These are phyloP conservation scores for Yamadazyma membranifaciens DNA, from an alignment of 1,139 yeast species.

Conservation along the genomic window DNA sequence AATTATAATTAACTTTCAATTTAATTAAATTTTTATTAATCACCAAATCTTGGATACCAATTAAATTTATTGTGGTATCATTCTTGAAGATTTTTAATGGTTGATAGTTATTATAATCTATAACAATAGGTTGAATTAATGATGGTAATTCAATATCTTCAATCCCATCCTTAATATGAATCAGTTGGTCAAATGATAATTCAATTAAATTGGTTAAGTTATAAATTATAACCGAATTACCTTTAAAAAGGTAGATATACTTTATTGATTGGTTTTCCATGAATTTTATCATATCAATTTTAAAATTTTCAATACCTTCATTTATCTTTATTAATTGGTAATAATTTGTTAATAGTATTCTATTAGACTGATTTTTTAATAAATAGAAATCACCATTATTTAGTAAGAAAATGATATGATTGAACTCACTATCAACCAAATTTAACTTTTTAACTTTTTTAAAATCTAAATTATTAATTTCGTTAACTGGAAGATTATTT, in stretches of 20 bases:
- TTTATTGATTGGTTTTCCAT: conserved; percentile 14
- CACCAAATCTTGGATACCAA: conserved; percentile 33
- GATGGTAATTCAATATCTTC: conserved; percentile 20
- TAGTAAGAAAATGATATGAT: conserved; percentile 33
- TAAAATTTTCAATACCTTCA: conserved; percentile 32
- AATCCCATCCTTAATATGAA: conserved; percentile 20
- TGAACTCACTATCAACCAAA: conserved; percentile 26
- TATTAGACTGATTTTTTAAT: conserved; percentile 31
- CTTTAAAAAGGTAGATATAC: conserved; percentile 29
- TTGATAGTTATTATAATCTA: conserved; percentile 24
- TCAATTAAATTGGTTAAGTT: conserved; percentile 31
- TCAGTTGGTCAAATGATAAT: conserved; percentile 20
- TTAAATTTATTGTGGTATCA: conserved; percentile 22
- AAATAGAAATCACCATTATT: conserved; percentile 39
- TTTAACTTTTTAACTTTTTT: conserved; percentile 24
- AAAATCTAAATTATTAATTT: conserved; percentile 23
- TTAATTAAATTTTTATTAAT: conserved; percentile 22
- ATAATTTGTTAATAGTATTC: conserved; percentile 24
- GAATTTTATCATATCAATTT: conserved; percentile 24
- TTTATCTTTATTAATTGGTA: conserved; percentile 37
- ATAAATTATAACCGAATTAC: conserved; percentile 29
- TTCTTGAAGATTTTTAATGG: conserved; percentile 26
- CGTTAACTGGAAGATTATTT: conserved; percentile 21
- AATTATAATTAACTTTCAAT: conserved; percentile 28
- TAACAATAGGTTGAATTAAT: conserved; percentile 25